phyloP scores from a whole-genome alignment of 2,329 filamentous ascomycete species.

The Nothomitra cinnamomea region DNA sequence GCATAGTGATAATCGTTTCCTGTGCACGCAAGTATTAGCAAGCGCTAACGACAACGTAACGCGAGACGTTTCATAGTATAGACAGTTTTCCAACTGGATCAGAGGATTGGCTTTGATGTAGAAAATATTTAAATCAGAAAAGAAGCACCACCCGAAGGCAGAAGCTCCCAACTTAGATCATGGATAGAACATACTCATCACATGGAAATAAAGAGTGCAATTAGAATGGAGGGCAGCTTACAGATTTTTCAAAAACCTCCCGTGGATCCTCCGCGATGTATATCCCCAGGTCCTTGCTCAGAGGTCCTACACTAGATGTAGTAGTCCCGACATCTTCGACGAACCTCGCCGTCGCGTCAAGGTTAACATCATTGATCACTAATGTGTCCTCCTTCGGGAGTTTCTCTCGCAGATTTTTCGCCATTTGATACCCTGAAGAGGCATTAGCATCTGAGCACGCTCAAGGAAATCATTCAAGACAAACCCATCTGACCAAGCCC shows the following conservation, averaged over 20 bases:
- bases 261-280: slow-evolving; percentile 38
- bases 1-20: slow-evolving; percentile 75
- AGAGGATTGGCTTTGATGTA: slow-evolving; percentile 58
- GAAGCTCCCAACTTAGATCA: slow-evolving; percentile 59
- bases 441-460: slow-evolving; percentile 8
- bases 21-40: slow-evolving; percentile 23
- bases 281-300: slow-evolving; percentile 28
- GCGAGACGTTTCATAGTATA: slow-evolving; percentile 1
- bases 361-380: slow-evolving; percentile 49
- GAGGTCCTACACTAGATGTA: slow-evolving; percentile 15
- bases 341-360: slow-evolving; percentile 37
- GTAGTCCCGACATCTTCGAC: slow-evolving; percentile 30
- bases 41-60: slow-evolving; percentile 11
- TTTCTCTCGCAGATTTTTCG: slow-evolving; percentile 50
- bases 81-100: slow-evolving; percentile 23
- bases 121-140: slow-evolving; percentile 39
- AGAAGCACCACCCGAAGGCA: slow-evolving; percentile 30
- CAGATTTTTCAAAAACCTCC: slow-evolving; percentile 49
- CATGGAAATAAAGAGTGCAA: slow-evolving; percentile 12
- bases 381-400: slow-evolving; percentile 44
- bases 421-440: slow-evolving; percentile 50
- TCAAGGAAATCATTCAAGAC: slow-evolving; percentile 12
- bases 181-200: slow-evolving; percentile 42
- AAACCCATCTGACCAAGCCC: slow-evolving; percentile 44
- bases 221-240: slow-evolving; percentile 25